phyloP scores from a whole-genome alignment of 176 grass and related monocot species.

The Canna indica region DNA sequence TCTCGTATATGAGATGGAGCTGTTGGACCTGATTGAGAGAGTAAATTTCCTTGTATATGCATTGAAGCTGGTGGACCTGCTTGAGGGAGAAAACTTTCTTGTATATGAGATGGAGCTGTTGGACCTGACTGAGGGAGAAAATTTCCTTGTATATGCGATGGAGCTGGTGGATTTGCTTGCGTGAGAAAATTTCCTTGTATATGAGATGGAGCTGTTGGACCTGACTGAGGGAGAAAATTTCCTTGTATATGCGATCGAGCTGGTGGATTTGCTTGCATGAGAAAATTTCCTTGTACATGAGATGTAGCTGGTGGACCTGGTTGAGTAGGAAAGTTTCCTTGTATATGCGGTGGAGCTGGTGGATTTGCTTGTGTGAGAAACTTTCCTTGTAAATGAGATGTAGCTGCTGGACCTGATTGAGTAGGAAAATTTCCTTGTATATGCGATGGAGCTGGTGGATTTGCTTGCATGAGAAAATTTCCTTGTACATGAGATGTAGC shows the following conservation, averaged over 20 bases:
- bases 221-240: no score
- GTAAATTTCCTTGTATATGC: constrained; percentile 29
- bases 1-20: constrained; percentile 21
- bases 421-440: constrained; percentile 34
- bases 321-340: background rate
- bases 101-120: constrained; percentile 16
- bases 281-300: no score
- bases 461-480: constrained; percentile 38
- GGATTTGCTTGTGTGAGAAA: constrained; percentile 14
- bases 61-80: constrained; percentile 5
- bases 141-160: constrained; percentile 18
- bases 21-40: background rate
- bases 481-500: constrained; percentile 28
- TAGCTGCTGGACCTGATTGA: constrained; percentile 21
- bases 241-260: no score
- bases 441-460: constrained; percentile 25
- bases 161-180: background rate
- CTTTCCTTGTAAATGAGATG: no score
- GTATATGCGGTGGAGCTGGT: no score
- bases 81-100: constrained; percentile 27
- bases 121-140: constrained; percentile 2
- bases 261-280: no score
- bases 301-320: no score
- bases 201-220: no score
- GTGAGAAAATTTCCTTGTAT: no score